Conservation (phyloP, 441 rosid species). For the Bruguiera hainesii region DNA sequence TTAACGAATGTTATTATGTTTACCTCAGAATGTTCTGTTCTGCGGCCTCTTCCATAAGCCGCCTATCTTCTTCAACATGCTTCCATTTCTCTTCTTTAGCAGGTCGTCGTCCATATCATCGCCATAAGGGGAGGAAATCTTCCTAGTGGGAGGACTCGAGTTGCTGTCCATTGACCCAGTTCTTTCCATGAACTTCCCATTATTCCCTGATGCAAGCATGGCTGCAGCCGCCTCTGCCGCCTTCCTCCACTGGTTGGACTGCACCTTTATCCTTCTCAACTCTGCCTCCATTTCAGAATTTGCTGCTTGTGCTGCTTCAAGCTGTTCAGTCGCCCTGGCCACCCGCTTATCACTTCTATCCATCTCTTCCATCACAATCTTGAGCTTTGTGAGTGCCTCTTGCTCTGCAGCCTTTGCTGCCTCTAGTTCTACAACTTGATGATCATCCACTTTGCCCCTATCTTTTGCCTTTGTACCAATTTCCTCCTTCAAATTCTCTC, state of each 20-base stretch:
- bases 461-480: slow-evolving; percentile 47
- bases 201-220: slow-evolving; percentile 69
- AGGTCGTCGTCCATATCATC: slow-evolving; percentile 83
- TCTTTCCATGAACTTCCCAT: slow-evolving; percentile 63
- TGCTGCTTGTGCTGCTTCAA: slow-evolving; percentile 71
- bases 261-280: slow-evolving; percentile 84
- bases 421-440: slow-evolving; percentile 38
- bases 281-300: slow-evolving; percentile 78
- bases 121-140: slow-evolving; percentile 51
- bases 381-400: slow-evolving; percentile 64
- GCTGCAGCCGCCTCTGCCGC: slow-evolving; percentile 97
- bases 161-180: slow-evolving; percentile 50
- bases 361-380: slow-evolving; percentile 57
- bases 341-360: slow-evolving; percentile 67
- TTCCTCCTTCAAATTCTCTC: slow-evolving; percentile 51
- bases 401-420: slow-evolving; percentile 50
- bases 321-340: slow-evolving; percentile 56
- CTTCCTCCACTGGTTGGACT: slow-evolving; percentile 97
- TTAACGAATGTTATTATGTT: neutral
- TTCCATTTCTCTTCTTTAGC: slow-evolving; percentile 84
- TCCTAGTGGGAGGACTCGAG: slow-evolving; percentile 38
- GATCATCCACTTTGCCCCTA: slow-evolving; percentile 37
- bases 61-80: slow-evolving; percentile 87
- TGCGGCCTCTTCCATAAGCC: slow-evolving; percentile 88
- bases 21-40: slow-evolving; percentile 23